A percentile compares a stretch with the other conserved stretches of the same genome.
Evolutionary conservation across 805 yeast genomes (phyloP).

Genomic region (Isabelozyma heimii): DNA sequence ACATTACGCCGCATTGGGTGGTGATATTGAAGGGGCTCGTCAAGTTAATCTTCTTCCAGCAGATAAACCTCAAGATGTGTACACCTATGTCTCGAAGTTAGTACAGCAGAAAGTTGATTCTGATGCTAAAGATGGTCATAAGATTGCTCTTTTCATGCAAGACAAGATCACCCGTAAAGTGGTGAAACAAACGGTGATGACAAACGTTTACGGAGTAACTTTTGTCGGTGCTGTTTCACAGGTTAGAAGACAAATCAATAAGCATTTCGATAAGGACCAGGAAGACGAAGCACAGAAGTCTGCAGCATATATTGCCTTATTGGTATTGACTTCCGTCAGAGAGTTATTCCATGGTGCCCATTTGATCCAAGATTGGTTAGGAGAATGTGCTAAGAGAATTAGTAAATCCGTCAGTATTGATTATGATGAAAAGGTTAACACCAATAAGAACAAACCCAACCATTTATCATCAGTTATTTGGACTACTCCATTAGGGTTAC

Average conservation of each 20-base stretch:
- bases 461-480: conserved; percentile 89
- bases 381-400: conserved; percentile 77
- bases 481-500: conserved; percentile 95
- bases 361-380: conserved; percentile 94
- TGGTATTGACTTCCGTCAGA: conserved; percentile 80
- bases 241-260: conserved; percentile 72
- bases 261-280: conserved; percentile 48
- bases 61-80: conserved; percentile 75
- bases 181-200: conserved; percentile 97
- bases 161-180: conserved; percentile 78
- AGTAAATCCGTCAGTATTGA: conserved; percentile 75
- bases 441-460: conserved; percentile 48
- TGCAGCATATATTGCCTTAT: conserved; percentile 63
- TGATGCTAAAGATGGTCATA: conserved; percentile 54
- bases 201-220: conserved; percentile 96
- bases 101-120: conserved; percentile 54
- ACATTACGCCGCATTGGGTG: conserved; percentile 85
- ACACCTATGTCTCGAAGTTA: conserved; percentile 63
- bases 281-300: conserved; percentile 32
- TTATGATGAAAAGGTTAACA: conserved; percentile 41
- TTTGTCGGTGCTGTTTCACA: conserved; percentile 90
- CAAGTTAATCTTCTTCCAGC: conserved; percentile 75
- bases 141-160: conserved; percentile 51
- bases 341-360: conserved; percentile 91
- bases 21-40: conserved; percentile 77